phyloP scores from a whole-genome alignment of 306 rosid species.

The Gynostemma pentaphyllum region DNA sequence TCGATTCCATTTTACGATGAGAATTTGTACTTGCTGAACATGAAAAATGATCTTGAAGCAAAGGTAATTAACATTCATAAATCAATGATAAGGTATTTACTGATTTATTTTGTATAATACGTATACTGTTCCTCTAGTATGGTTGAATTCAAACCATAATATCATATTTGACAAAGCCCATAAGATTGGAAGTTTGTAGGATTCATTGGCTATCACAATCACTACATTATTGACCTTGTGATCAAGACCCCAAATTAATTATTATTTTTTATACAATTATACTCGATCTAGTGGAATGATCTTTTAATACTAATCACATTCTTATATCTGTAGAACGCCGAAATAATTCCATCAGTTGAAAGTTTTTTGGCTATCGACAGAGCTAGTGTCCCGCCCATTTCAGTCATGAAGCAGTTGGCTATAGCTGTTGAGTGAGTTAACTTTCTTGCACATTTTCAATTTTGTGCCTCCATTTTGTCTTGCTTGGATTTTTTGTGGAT shows the following conservation, averaged over 20 bases:
- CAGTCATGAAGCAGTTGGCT: constrained; percentile 79
- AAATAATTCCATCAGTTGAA: constrained; percentile 63
- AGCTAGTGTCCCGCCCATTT: constrained; percentile 56
- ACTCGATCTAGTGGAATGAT: not conserved
- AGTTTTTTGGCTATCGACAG: constrained; percentile 40
- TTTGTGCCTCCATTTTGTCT: constrained; percentile 11
- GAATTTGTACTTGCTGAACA: constrained; percentile 58
- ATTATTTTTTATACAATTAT: not conserved
- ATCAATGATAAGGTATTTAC: not conserved
- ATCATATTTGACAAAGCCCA: not conserved
- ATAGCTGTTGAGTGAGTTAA: constrained; percentile 77
- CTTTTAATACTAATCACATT: not conserved
- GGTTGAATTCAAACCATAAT: not conserved
- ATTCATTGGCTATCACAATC: not conserved
- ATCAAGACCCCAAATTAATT: not conserved
- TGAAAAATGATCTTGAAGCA: constrained; percentile 76
- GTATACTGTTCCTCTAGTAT: not conserved
- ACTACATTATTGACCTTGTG: not conserved
- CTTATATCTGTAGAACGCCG: constrained; percentile 39
- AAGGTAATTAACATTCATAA: constrained; percentile 36
- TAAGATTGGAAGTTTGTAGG: not conserved
- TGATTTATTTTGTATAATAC: not conserved
- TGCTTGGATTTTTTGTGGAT: constrained; percentile 10
- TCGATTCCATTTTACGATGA: constrained; percentile 76
- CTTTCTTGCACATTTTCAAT: constrained; percentile 8